Evolutionary conservation across 148 eudicot genomes (phyloP).

Genomic region (Vaccinium macrocarpon): DNA sequence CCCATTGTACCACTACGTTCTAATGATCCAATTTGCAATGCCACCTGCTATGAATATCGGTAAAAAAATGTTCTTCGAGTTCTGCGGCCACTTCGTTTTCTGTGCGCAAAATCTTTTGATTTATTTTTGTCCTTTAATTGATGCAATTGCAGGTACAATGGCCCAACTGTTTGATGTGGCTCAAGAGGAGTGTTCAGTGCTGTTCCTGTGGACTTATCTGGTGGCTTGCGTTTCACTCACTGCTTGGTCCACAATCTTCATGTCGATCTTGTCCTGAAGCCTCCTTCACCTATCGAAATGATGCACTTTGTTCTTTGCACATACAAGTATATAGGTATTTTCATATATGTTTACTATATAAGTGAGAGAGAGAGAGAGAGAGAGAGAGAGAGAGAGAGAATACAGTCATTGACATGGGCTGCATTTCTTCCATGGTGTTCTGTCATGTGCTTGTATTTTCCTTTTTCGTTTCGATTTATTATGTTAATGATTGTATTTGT

Average conservation of each 20-base stretch:
- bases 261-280: slow-evolving; percentile 57
- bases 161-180: slow-evolving; percentile 53
- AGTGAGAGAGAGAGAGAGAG: neutral
- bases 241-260: slow-evolving; percentile 52
- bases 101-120: neutral
- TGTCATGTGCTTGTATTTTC: neutral
- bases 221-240: slow-evolving; percentile 53
- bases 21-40: slow-evolving; percentile 72
- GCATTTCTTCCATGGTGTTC: neutral
- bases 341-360: neutral
- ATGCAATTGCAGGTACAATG: slow-evolving; percentile 48
- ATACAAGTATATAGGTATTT: neutral
- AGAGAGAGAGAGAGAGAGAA: neutral
- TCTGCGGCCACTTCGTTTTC: neutral
- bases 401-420: neutral
- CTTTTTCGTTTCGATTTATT: neutral
- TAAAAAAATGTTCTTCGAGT: neutral
- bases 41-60: slow-evolving; percentile 93
- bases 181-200: slow-evolving; percentile 61
- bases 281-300: neutral
- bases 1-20: slow-evolving; percentile 64
- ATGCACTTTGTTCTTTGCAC: neutral
- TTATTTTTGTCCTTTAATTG: neutral
- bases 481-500: neutral
- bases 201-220: slow-evolving; percentile 60